phyloP scores from a whole-genome alignment of 345 rosid species.

The Odontarrhena argentea region DNA sequence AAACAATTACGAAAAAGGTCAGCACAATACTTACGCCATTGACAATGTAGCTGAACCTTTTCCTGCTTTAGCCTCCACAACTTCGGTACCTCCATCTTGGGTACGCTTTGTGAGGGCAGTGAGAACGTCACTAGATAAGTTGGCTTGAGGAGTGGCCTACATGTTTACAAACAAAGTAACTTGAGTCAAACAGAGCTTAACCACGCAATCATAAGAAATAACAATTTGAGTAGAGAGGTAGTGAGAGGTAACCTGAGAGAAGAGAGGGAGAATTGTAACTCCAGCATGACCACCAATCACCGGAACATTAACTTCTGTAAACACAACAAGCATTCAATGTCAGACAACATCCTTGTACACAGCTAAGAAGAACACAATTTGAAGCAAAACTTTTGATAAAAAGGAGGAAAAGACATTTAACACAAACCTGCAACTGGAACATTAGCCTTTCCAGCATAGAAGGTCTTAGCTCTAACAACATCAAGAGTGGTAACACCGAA shows the following conservation, averaged over 20 bases:
- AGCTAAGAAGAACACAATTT: not conserved
- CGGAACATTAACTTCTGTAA: constrained; percentile 72
- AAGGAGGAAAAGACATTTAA: not conserved
- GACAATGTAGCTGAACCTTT: constrained; percentile 91
- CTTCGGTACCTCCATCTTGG: constrained; percentile 91
- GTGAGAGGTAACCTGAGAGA: constrained; percentile 62
- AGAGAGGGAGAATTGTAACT: constrained; percentile 74
- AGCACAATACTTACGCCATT: constrained; percentile 69
- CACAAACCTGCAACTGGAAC: constrained; percentile 35
- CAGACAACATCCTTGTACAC: not conserved
- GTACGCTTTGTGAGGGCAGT: constrained; percentile 83
- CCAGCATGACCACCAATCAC: constrained; percentile 94
- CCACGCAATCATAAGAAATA: not conserved
- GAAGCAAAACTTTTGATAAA: not conserved
- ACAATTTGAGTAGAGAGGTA: constrained; percentile 11
- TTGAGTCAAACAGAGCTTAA: constrained; percentile 14
- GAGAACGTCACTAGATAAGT: constrained; percentile 57
- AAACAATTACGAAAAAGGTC: not conserved
- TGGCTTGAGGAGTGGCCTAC: constrained; percentile 78
- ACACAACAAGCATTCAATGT: constrained; percentile 16
- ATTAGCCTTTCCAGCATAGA: constrained; percentile 71
- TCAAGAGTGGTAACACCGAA: constrained; percentile 79
- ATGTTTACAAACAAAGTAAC: constrained; percentile 18
- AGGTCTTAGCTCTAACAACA: constrained; percentile 75
- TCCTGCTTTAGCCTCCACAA: constrained; percentile 94